phyloP scores from a whole-genome alignment of 192 early-diverging fungal genomes.

The Backusella psychrophila region DNA sequence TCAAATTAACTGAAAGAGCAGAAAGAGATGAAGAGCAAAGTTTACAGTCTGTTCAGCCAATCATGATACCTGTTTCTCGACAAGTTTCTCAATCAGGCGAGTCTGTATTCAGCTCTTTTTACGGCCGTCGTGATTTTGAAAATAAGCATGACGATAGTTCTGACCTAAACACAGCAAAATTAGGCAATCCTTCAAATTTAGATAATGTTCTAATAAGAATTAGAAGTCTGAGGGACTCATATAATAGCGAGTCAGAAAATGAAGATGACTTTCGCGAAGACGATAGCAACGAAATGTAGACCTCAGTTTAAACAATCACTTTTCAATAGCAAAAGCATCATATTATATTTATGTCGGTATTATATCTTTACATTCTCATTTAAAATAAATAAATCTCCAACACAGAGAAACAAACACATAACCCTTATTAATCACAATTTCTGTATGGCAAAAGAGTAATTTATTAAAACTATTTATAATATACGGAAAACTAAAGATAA shows the following conservation, averaged over 20 bases:
- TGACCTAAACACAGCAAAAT: background rate
- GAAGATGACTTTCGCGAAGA: background rate
- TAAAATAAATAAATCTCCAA: background rate
- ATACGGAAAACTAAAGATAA: background rate
- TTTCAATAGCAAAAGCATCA: background rate
- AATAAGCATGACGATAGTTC: slow-evolving; percentile 26
- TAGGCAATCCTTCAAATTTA: background rate
- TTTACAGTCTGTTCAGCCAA: background rate
- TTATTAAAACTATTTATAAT: background rate
- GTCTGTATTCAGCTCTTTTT: slow-evolving; percentile 22
- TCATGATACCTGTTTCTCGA: slow-evolving; percentile 10
- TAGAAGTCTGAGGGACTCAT: background rate
- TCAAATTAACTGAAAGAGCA: slow-evolving; percentile 24
- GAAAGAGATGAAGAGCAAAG: slow-evolving; percentile 15
- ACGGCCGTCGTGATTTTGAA: slow-evolving; percentile 40
- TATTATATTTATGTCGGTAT: background rate
- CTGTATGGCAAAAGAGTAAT: background rate
- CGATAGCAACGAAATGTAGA: background rate
- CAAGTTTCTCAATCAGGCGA: background rate
- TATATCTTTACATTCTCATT: background rate
- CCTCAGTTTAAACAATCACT: background rate
- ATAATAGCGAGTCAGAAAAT: background rate
- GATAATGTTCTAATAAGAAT: slow-evolving; percentile 8
- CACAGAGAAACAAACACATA: background rate
- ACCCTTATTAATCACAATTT: background rate